Percentiles rank a stretch among this genome's conserved stretches.
phyloP scores from a whole-genome alignment of 495 filamentous ascomycete genomes.

The Neurospora africana region DNA sequence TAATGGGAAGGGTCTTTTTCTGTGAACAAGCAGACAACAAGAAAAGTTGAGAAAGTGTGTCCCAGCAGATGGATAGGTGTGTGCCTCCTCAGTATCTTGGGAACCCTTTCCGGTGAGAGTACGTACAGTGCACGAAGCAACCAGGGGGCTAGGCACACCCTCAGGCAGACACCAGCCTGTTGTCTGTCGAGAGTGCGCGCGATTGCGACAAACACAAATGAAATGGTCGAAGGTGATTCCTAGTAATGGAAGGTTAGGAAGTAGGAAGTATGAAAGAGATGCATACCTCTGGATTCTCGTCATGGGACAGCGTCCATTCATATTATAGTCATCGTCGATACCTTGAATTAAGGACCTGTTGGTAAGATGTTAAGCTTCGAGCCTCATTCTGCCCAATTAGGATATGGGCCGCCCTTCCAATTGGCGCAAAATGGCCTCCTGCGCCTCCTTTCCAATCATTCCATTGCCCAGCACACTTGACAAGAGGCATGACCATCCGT shows the following conservation, averaged over 20 bases:
- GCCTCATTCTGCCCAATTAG: not conserved
- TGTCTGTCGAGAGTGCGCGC: not conserved
- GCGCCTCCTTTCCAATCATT: not conserved
- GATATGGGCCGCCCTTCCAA: not conserved
- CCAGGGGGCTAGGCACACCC: not conserved
- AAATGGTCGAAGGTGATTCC: not conserved
- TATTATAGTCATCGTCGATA: not conserved
- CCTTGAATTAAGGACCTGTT: not conserved
- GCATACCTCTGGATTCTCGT: not conserved
- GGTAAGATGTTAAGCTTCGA: not conserved
- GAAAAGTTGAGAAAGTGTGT: not conserved
- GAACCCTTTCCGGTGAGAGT: not conserved
- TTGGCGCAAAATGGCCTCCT: not conserved
- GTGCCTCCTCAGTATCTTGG: not conserved
- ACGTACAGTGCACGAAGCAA: not conserved
- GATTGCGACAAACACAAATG: not conserved
- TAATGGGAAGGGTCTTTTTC: not conserved
- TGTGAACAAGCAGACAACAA: not conserved
- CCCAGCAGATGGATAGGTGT: not conserved
- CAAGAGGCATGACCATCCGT: not conserved
- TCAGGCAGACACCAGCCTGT: not conserved
- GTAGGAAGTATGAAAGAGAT: not conserved
- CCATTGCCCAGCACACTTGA: not conserved
- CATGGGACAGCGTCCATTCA: not conserved
- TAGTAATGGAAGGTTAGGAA: not conserved